Evolutionary conservation across 2,329 filamentous ascomycete species (phyloP).

Genomic region (Microcera coccophila): DNA sequence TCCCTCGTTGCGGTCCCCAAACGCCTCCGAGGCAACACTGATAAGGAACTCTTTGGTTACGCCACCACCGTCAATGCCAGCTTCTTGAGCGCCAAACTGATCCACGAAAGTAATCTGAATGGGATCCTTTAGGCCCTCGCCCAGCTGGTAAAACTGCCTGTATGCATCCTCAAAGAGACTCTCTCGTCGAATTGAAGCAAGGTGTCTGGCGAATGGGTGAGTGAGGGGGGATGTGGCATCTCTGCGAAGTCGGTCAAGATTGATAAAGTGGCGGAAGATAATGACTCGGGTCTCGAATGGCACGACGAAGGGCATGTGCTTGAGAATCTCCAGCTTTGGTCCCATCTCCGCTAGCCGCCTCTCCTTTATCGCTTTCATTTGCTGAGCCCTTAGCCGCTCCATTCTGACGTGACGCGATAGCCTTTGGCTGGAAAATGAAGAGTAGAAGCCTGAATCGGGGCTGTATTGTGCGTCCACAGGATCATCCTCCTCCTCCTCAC

Average conservation of each 20-base stretch:
- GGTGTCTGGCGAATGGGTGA: slow-evolving; percentile 54
- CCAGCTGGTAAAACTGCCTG: slow-evolving; percentile 74
- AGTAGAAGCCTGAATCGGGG: slow-evolving; percentile 23
- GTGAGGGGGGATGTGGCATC: slow-evolving; percentile 10
- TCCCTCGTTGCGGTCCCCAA: slow-evolving; percentile 50
- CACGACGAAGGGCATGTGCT: slow-evolving; percentile 96
- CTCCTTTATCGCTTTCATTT: slow-evolving; percentile 63
- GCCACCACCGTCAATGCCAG: slow-evolving; percentile 93
- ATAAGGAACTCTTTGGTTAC: slow-evolving; percentile 97
- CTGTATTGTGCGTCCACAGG: slow-evolving; percentile 30
- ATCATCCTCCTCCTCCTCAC: slow-evolving; percentile 32
- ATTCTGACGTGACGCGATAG: slow-evolving; percentile 60
- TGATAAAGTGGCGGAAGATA: slow-evolving; percentile 91
- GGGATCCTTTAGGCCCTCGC: slow-evolving; percentile 82
- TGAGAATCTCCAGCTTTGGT: slow-evolving; percentile 82
- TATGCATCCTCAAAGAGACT: slow-evolving; percentile 83
- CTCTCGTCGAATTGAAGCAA: slow-evolving; percentile 74
- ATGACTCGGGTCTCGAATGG: slow-evolving; percentile 88
- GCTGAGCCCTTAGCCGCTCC: slow-evolving; percentile 60
- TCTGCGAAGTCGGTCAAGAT: slow-evolving; percentile 54
- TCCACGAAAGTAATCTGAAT: slow-evolving; percentile 97
- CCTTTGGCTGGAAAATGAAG: slow-evolving; percentile 50
- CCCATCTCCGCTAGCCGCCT: slow-evolving; percentile 74
- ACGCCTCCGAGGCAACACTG: slow-evolving; percentile 81
- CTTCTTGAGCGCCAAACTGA: slow-evolving; percentile 79